phyloP scores from a whole-genome alignment of 1,284 basidiomycete genomes.

The Irpex lacteus region DNA sequence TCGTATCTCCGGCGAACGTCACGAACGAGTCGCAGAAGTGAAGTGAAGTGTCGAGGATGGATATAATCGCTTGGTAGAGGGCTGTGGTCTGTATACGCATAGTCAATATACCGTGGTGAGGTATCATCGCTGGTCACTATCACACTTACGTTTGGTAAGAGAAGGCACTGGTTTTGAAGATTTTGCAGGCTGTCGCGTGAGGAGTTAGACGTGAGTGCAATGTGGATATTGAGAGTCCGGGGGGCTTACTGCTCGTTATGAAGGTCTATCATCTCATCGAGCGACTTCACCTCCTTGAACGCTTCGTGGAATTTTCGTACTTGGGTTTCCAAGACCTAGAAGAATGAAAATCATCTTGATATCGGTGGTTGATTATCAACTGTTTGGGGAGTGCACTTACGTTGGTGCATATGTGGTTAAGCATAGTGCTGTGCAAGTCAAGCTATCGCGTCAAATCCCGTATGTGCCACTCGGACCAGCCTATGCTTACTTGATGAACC shows the following conservation, averaged over 20 bases:
- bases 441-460: background rate
- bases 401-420: conserved; percentile 73
- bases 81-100: conserved; percentile 47
- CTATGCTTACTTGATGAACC: conserved; percentile 77
- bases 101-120: background rate
- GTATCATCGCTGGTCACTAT: no score
- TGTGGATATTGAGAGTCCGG: background rate
- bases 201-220: background rate
- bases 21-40: conserved; percentile 65
- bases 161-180: conserved; percentile 63
- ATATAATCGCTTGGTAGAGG: conserved; percentile 61
- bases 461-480: background rate
- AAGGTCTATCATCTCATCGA: conserved; percentile 73
- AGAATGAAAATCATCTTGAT: background rate
- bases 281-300: conserved; percentile 55
- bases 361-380: background rate
- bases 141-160: conserved; percentile 54
- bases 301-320: conserved; percentile 53
- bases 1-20: conserved; percentile 55
- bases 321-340: conserved; percentile 69
- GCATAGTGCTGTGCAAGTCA: conserved; percentile 66
- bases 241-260: conserved; percentile 71
- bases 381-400: conserved; percentile 37
- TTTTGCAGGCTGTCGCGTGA: conserved; percentile 51
- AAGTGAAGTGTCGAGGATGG: conserved; percentile 72